These are phyloP conservation scores for Leptographium flavum DNA, from an alignment of 2,329 filamentous ascomycete genomes.

Conservation along the genomic window DNA sequence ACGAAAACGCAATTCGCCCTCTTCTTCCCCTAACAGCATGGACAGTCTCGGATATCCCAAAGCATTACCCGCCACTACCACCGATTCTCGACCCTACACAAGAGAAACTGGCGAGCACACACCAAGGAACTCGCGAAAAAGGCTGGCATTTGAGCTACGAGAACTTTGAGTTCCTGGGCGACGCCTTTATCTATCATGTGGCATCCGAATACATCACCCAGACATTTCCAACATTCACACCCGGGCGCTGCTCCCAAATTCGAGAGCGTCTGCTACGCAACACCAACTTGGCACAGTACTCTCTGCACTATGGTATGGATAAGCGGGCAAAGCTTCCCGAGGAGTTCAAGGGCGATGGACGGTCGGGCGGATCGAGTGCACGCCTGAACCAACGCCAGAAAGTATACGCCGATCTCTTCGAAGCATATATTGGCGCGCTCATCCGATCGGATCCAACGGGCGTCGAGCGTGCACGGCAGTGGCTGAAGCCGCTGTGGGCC, in stretches of 20 bases:
- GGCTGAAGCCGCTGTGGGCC: slow-evolving; percentile 66
- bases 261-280: slow-evolving; percentile 75
- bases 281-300: slow-evolving; percentile 56
- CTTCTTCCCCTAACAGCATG: slow-evolving; percentile 19
- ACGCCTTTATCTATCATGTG: slow-evolving; percentile 63
- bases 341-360: slow-evolving; percentile 24
- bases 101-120: slow-evolving; percentile 51
- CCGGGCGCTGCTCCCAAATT: slow-evolving; percentile 59
- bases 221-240: slow-evolving; percentile 49
- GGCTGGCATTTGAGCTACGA: slow-evolving; percentile 50
- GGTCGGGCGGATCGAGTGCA: slow-evolving; percentile 22
- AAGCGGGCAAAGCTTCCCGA: slow-evolving; percentile 43
- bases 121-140: slow-evolving; percentile 30
- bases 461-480: slow-evolving; percentile 44
- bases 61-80: slow-evolving; percentile 43
- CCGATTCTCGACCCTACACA: slow-evolving; percentile 43
- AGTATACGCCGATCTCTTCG: slow-evolving; percentile 74
- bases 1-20: slow-evolving; percentile 3
- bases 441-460: slow-evolving; percentile 56
- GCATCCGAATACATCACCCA: slow-evolving; percentile 58
- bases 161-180: slow-evolving; percentile 75
- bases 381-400: slow-evolving; percentile 48
- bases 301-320: slow-evolving; percentile 56
- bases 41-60: slow-evolving; percentile 33
- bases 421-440: slow-evolving; percentile 74